Percentiles rank a stretch among this genome's conserved stretches.
Conservation (phyloP, 257 asterid genomes). For the Fraxinus excelsior region DNA sequence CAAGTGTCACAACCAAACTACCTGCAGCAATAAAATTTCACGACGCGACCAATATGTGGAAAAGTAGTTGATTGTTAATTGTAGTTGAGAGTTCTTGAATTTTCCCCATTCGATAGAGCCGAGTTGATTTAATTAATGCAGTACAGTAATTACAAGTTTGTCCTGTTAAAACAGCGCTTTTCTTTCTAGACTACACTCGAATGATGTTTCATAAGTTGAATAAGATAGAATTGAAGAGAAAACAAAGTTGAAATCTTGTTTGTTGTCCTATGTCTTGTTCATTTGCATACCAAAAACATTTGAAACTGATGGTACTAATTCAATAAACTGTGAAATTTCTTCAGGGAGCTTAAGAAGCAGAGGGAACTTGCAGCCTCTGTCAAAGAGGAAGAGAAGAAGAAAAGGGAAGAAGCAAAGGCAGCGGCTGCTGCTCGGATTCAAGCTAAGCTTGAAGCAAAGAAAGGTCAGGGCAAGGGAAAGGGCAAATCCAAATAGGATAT, state of each 20-base stretch:
- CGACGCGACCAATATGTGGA: not conserved
- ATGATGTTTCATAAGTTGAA: not conserved
- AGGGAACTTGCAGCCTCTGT: conserved; percentile 75
- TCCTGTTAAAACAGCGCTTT: not conserved
- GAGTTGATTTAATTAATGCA: not conserved
- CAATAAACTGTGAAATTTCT: not conserved
- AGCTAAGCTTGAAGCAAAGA: conserved; percentile 91
- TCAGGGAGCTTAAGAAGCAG: conserved; percentile 90
- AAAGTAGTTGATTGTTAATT: not conserved
- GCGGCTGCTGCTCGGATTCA: conserved; percentile 96
- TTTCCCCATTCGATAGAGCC: not conserved
- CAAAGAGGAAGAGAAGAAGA: conserved; percentile 96
- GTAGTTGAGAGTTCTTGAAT: not conserved
- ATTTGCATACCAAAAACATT: not conserved
- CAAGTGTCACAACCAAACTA: not conserved
- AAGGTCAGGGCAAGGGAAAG: conserved; percentile 83
- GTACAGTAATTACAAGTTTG: not conserved
- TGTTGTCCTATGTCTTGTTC: not conserved
- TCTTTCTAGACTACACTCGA: not conserved
- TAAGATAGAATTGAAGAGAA: not conserved
- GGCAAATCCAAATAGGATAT: conserved; percentile 63
- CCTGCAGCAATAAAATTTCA: not conserved
- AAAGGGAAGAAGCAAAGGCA: conserved; percentile 96
- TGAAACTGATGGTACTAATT: not conserved
- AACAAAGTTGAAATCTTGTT: not conserved